Percentiles rank a stretch among this genome's conserved stretches.
Conservation (phyloP, 2,329 filamentous ascomycete species). For the Apiospora koreana region DNA sequence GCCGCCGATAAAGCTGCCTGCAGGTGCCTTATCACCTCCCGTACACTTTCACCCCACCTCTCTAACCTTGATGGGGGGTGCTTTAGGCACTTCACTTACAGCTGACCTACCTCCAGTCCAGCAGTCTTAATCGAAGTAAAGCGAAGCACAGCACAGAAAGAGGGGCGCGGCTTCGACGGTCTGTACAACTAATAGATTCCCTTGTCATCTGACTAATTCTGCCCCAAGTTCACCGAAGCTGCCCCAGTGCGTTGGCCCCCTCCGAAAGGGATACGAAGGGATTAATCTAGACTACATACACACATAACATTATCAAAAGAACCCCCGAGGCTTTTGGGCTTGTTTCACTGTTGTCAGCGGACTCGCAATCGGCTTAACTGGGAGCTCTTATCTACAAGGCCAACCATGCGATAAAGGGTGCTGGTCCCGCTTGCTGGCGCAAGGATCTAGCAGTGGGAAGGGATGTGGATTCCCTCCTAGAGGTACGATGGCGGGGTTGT, state of each 20-base stretch:
- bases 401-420: constrained; percentile 16
- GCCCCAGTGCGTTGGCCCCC: not conserved
- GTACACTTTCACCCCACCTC: not conserved
- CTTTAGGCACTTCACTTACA: not conserved
- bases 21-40: not conserved
- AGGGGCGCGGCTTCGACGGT: not conserved
- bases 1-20: constrained; percentile 4
- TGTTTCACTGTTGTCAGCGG: constrained; percentile 1
- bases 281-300: no score
- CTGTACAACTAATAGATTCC: not conserved
- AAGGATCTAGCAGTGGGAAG: constrained; percentile 12
- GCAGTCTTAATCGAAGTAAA: no score
- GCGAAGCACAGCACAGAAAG: not conserved
- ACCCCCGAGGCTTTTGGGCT: not conserved
- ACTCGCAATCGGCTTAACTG: not conserved
- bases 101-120: not conserved
- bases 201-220: not conserved
- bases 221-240: not conserved
- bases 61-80: not conserved
- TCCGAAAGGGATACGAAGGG: not conserved
- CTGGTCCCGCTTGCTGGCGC: constrained; percentile 4
- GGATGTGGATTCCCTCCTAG: not conserved
- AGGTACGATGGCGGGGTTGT: not conserved
- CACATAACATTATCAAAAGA: not conserved
- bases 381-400: constrained; percentile 17